Conservation (phyloP, 73 alveolate species). For the Paramecium sexaurelia region DNA sequence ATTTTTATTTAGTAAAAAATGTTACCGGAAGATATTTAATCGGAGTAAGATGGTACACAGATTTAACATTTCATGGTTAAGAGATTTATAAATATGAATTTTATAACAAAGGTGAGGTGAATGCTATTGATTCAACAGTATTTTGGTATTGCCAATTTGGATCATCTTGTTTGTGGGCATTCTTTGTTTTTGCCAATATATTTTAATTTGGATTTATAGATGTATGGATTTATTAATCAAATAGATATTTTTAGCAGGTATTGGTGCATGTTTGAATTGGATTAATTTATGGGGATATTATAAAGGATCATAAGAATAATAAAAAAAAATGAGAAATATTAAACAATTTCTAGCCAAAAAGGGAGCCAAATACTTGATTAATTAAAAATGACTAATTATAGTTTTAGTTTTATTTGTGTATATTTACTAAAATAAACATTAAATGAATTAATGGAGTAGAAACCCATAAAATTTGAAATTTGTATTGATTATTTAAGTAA, state of each 20-base stretch:
- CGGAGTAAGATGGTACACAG: slow-evolving; percentile 12
- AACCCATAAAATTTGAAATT: slow-evolving; percentile 31
- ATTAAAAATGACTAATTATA: neutral
- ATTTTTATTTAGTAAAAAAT: slow-evolving; percentile 24
- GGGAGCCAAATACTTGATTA: slow-evolving; percentile 21
- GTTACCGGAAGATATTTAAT: slow-evolving; percentile 17
- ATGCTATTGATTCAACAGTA: slow-evolving; percentile 4
- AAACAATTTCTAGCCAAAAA: neutral
- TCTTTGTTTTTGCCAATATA: neutral
- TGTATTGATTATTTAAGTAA: neutral
- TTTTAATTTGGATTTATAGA: slow-evolving; percentile 28
- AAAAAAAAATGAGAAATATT: slow-evolving; percentile 19
- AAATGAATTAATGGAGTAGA: neutral
- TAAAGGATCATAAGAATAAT: neutral
- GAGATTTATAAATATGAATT: neutral
- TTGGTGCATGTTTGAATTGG: slow-evolving; percentile 42
- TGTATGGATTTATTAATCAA: neutral
- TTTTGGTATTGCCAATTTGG: slow-evolving; percentile 15
- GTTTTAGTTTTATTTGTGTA: neutral
- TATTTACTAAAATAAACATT: neutral
- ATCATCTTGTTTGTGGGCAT: neutral
- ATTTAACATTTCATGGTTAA: neutral
- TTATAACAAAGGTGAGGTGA: neutral
- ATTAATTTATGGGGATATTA: slow-evolving; percentile 30
- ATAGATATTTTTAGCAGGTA: neutral